Conservation (phyloP, 176 grass and related monocot genomes). For the maize (Zea mays) region DNA sequence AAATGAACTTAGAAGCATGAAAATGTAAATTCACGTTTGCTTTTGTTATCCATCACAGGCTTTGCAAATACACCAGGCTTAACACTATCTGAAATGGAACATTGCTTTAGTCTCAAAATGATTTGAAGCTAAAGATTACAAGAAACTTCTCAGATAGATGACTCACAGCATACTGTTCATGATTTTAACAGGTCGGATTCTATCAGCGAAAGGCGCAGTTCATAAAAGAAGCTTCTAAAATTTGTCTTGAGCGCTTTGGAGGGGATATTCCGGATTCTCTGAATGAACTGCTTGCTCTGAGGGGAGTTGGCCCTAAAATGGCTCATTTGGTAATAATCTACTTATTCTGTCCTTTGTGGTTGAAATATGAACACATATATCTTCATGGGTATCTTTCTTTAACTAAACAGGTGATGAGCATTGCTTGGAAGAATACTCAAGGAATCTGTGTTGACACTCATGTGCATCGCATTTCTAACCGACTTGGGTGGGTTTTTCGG, state of each 20-base stretch:
- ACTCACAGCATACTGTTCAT: conserved; percentile 20
- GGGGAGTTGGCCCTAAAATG: conserved; percentile 96
- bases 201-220: conserved; percentile 80
- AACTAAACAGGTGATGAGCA: conserved; percentile 74
- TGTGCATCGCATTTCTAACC: conserved; percentile 97
- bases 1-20: not conserved
- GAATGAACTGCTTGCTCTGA: conserved; percentile 72
- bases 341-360: not conserved
- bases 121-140: not conserved
- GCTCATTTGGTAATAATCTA: conserved; percentile 73
- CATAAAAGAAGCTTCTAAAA: conserved; percentile 81
- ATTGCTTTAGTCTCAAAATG: not conserved
- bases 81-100: conserved; percentile 2
- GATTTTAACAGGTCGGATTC: conserved; percentile 75
- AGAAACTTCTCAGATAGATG: not conserved
- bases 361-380: conserved; percentile 13
- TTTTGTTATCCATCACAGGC: not conserved
- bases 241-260: conserved; percentile 77
- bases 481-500: conserved; percentile 85
- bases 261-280: conserved; percentile 86
- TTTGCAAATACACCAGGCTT: not conserved
- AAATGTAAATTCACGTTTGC: conserved; percentile 3
- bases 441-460: conserved; percentile 99
- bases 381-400: conserved; percentile 5
- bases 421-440: conserved; percentile 96